Base-by-base conservation (phyloP, 805 yeast species). In the Scheffersomyces amazonensis region DNA sequence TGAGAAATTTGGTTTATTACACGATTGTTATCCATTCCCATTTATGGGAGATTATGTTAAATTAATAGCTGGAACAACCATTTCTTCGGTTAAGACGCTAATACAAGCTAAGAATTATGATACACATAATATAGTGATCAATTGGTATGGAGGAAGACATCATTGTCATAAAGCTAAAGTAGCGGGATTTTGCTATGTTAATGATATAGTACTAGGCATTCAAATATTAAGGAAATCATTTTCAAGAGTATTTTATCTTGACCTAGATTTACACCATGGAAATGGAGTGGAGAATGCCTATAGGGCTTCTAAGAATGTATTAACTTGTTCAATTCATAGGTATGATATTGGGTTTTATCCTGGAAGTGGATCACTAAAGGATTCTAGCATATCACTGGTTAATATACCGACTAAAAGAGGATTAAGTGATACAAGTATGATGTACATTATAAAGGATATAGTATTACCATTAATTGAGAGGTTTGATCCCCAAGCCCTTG, bases 111-210 rank as follows among this genome's bases (percentile, higher is more conserved):
- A n/a, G 11, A 4, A 29, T 13, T 12, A 31, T 4, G 39, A 28
- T 1, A 5, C 47, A 19, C 65, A 62, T 28, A 41, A 54, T 8
- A 58, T 77, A 1, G 80, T 75, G 2, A 66, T 85, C 32, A 83
- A 83, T 51, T 85, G 89, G 89, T 76, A 78, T 49, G 95, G 95
- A 5, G 95, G 93, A 1, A 58, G 90, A 34, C 93, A 84, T 52
- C 93, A 84, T 56, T 80, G 81, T 4, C 64, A 60, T 32, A 73
- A 71, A 46, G 48, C 69, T 0, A 61, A 51, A 23, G 85, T 87
- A 1, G 69, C 83, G 9, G 91, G 91, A 2, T 84, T 80, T 50
- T 84, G 93, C 51, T 84, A 84, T 49, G 62, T 82, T 2, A 84
- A 84, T 47, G 95, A 85, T 50, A 72, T 83, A 6, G 81, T 78